These are phyloP conservation scores for Flueggea neowawraea DNA, from an alignment of 441 rosid species.

Conservation along the genomic window DNA sequence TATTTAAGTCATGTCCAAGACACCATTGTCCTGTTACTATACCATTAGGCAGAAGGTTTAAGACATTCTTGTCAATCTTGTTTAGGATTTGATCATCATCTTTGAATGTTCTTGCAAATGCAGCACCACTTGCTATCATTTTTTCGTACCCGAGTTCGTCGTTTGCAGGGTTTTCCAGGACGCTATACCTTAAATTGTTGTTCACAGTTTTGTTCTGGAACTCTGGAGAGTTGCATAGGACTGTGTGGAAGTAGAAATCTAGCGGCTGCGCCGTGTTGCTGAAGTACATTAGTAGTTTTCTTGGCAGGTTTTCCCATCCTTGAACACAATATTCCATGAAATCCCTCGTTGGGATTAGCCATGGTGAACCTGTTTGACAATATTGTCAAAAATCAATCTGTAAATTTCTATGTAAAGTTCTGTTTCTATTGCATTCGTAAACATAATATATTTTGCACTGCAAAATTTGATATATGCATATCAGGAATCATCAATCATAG, in stretches of 20 bases:
- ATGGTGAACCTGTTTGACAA: constrained; percentile 46
- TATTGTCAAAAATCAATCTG: too few species aligned
- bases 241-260: constrained; percentile 54
- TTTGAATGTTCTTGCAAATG: constrained; percentile 39
- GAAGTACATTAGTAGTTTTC: constrained; percentile 52
- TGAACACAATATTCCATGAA: constrained; percentile 44
- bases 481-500: too few species aligned
- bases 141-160: constrained; percentile 17
- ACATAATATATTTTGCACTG: too few species aligned
- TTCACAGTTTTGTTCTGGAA: constrained; percentile 36
- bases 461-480: background rate
- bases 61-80: constrained; percentile 29
- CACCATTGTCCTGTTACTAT: constrained; percentile 48
- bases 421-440: too few species aligned
- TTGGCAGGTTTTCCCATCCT: constrained; percentile 62
- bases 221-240: constrained; percentile 48
- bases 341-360: constrained; percentile 43
- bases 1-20: constrained; percentile 4
- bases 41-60: constrained; percentile 24
- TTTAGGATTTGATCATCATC: constrained; percentile 27
- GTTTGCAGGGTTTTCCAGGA: constrained; percentile 1
- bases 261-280: constrained; percentile 41
- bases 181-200: constrained; percentile 33
- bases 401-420: too few species aligned
- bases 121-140: constrained; percentile 31